Base-by-base conservation (phyloP, 2,329 filamentous ascomycete species). In the Pseudocercospora musae region DNA sequence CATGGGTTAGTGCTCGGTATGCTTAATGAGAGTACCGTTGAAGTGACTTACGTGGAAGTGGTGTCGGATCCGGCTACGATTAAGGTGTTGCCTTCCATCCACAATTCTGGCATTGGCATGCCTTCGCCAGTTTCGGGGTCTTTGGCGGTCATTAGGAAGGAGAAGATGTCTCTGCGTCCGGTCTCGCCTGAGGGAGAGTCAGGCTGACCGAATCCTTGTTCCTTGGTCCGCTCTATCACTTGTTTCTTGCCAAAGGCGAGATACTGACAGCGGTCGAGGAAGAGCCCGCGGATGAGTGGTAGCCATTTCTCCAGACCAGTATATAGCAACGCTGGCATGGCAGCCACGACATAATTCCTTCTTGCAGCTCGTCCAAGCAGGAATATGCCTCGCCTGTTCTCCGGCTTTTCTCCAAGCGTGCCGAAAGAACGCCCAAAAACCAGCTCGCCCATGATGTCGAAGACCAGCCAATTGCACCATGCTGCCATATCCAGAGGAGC, bases 51-150 rank as follows among this genome's bases (percentile, higher is more conserved):
- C 6, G 78, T 80, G 1, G 78, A 78, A 1, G 78, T 78, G 4
- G 79, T 80, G 60, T 81, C 79, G 1, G 53, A 69, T 62, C 76
- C 81, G 13, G 81, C 81, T 46, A 81, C 79, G 62, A 83, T 82
- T 23, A 83, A 68, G 2, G 80, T 72, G 58, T 81, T 79, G 37
- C 77, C 80, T 66, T 84, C 81, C 64, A 77, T 78, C 75, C 79
- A 81, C 21, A 83, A 67, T 67, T 83, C 81, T 15, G 63, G 57
- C 60, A 68, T 67, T 2, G 57, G 77, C 73, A 71, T 76, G 73
- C 66, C 74, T 74, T 72, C 80, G 77, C 56, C 79, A 74, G 31
- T 77, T 69, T 62, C 78, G 75, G 15, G 67, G 21, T 79, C 60
- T 58, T 72, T 68, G 58, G 66, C 66, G 59, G 62, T 59, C 10